Evolutionary conservation across 2,329 filamentous ascomycete species (phyloP), one percentile per base, ranked within the genome.

Genomic region (Paecilomyces sp.): DNA sequence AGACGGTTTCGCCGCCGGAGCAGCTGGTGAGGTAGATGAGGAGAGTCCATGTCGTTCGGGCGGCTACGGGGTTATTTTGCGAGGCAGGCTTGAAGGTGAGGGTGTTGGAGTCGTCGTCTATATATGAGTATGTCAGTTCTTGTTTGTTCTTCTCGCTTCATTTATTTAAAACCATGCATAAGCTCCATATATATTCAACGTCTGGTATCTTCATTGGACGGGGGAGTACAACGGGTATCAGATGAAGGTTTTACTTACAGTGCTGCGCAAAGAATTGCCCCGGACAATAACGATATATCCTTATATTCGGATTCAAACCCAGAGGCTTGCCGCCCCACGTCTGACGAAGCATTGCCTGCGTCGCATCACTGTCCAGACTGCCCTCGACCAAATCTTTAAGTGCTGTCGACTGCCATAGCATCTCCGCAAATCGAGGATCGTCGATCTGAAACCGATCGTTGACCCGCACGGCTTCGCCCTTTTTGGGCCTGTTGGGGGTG

Each of bases 241-340:
- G 28, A 53, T 53, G 11, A 53, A 28, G 13, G 18, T 53, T 53
- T 9, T 51, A 83, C 88, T 68, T 83, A 93, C 91, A 97, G 73
- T 97, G 93, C 67, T 90, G 88, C 70, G 92, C 92, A 72, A 97
- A 97, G 72, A 92, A 96, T 71, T 97, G 92, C 0, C 90, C 91
- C 64, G 88, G 85, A 0, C 83, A 84, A 74, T 97, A 97, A 24
- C 92, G 85, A 76, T 97, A 97, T 31, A 97, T 85, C 34, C 93
- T 83, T 58, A 97, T 95, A 65, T 95, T 95, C 8, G 90, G 86
- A 73, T 91, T 96, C 61, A 97, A 76, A 0, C 92, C 92, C n/a
- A 95, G 77, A 0, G 90, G 85, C 56, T 91, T 83, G 30, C 92
- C 92, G 60, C 90, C 91, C 90, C 91, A 96, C 54, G 80, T 68